These are phyloP conservation scores for Monascus ruber DNA, from an alignment of 2,329 filamentous ascomycete species.

Conservation along the genomic window DNA sequence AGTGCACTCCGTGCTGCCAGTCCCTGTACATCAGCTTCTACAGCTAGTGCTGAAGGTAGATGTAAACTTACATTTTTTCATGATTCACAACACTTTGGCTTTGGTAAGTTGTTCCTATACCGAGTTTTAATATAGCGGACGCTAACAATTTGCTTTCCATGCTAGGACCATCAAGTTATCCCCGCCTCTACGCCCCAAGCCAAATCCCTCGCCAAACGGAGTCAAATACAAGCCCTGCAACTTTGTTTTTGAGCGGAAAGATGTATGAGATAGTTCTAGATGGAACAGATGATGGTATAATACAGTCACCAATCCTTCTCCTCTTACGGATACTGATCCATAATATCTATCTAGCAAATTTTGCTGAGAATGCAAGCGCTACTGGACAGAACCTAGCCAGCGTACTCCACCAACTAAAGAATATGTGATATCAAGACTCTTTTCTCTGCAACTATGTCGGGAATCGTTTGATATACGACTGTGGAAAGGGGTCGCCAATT, in stretches of 20 bases:
- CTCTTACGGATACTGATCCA: slow-evolving; percentile 1
- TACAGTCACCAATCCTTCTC: slow-evolving; percentile 1
- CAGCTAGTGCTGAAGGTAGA: slow-evolving; percentile 3
- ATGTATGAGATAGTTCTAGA: slow-evolving; percentile 17
- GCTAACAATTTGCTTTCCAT: slow-evolving; percentile 2
- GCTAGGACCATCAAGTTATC: slow-evolving; percentile 10
- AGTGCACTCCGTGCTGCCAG: no score
- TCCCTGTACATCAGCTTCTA: no score
- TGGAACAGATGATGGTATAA: slow-evolving; percentile 14
- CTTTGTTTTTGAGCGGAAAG: slow-evolving; percentile 10
- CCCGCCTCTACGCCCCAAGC: slow-evolving; percentile 11
- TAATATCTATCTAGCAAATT: slow-evolving; percentile 10
- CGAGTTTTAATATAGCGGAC: no score
- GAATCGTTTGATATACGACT: no score
- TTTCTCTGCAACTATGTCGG: no score
- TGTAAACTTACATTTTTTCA: slow-evolving; percentile 11
- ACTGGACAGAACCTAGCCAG: slow-evolving; percentile 5
- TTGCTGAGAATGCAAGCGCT: slow-evolving; percentile 11
- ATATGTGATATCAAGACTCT: no score
- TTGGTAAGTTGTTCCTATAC: no score
- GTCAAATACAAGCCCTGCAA: slow-evolving; percentile 13
- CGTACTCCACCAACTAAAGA: slow-evolving; percentile 4
- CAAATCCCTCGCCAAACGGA: slow-evolving; percentile 11
- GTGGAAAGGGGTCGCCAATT: no score
- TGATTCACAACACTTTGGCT: slow-evolving; percentile 14